Evolutionary conservation across 345 rosid genomes (phyloP), one percentile per base, ranked within the genome.

Genomic region (Zanthoxylum bungeanum): DNA sequence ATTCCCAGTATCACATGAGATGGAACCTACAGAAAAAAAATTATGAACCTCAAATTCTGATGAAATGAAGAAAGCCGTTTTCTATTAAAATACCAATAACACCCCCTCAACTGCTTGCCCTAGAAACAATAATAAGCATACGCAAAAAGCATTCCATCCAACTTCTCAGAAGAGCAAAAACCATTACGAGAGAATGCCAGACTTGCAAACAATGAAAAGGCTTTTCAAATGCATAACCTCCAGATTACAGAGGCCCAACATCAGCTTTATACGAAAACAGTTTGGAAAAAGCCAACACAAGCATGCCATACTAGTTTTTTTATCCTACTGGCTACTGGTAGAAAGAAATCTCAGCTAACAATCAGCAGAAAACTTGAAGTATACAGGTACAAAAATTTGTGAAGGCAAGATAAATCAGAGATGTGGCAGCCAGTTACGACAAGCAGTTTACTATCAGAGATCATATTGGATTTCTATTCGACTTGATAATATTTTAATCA

Each of bases 1-100:
- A 92, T 88, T 68, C 98, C 98, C 68, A 92, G 79, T 93, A 92
- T 87, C 58, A 79, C 76, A 72, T 84, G 73, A n/a, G 98, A 94
- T 21, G 89, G 88, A 78, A 81, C 85, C 93, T 87, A 85, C 63
- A 73, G 57, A 61, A 60, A 53, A 69, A 75, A 69, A 51, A 63
- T 47, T 50, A 68, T 56, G 46, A 69, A 74, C 70, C 60, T 66
- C 56, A 71, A 60, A 17, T 47, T 65, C 68, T 17, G 30, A 58
- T 5, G 47, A 68, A 27, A 75, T 55, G 53, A 12, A 50, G 21
- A 28, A 25, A 37, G 19, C 55, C 34, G 24, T 12, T 37, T 46
- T 21, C 21, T 49, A 64, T 55, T 11, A 58, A 59, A 17, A 70
- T 33, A n/a, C 47, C 19, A 47, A n/a, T 7, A 56, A 44, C 58